These are phyloP conservation scores for Musa schizocarpa DNA, from an alignment of 176 grass and related monocot genomes.

Conservation along the genomic window DNA sequence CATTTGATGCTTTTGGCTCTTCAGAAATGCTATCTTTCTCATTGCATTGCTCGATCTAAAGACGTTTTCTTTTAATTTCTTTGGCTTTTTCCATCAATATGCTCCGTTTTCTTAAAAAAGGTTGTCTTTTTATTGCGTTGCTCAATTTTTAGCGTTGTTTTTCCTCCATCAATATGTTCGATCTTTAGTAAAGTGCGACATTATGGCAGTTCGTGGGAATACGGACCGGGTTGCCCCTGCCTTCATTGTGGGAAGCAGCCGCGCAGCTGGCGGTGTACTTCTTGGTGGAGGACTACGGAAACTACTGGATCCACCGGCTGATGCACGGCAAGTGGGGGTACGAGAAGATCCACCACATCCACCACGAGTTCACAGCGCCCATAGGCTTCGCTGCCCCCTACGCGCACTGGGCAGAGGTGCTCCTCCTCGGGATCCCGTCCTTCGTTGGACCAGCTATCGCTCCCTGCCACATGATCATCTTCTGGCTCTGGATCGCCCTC, in stretches of 20 bases:
- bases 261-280: slow-evolving; percentile 71
- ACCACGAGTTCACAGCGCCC: slow-evolving; percentile 89
- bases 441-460: slow-evolving; percentile 57
- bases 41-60: not conserved
- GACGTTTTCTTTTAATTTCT: not conserved
- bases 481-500: slow-evolving; percentile 86
- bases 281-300: slow-evolving; percentile 83
- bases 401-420: slow-evolving; percentile 87
- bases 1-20: not conserved
- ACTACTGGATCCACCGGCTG: slow-evolving; percentile 89
- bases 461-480: slow-evolving; percentile 83
- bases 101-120: not conserved
- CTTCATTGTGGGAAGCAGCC: slow-evolving; percentile 58
- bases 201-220: slow-evolving; percentile 61
- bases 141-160: too few species aligned
- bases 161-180: not conserved
- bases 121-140: not conserved
- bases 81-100: not conserved
- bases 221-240: slow-evolving; percentile 52
- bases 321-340: slow-evolving; percentile 84
- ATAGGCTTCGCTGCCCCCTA: slow-evolving; percentile 85
- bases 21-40: too few species aligned
- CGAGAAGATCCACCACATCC: slow-evolving; percentile 67
- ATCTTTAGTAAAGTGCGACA: not conserved
- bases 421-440: slow-evolving; percentile 75